Evolutionary conservation across 148 eudicot genomes (phyloP).

Genomic region (Arbutus unedo): DNA sequence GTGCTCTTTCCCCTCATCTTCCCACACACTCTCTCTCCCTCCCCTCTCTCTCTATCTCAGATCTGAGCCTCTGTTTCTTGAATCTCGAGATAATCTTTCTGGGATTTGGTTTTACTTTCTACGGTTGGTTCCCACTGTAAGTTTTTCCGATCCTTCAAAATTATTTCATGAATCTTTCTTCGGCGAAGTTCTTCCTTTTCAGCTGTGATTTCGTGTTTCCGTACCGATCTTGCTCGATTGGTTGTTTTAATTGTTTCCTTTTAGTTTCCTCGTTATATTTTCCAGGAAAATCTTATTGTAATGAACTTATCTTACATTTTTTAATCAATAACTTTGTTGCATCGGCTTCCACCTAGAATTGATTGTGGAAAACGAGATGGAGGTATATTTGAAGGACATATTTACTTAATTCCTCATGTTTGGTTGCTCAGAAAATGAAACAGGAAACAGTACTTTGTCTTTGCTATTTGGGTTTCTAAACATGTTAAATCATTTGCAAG

Average conservation of each 20-base stretch:
- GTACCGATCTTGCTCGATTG: neutral
- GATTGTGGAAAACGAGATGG: neutral
- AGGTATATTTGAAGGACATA: neutral
- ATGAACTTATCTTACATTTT: neutral
- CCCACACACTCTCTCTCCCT: neutral
- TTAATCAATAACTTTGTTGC: too few species aligned
- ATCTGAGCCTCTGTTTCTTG: neutral
- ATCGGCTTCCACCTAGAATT: neutral
- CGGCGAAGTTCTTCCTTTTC: neutral
- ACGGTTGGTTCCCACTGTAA: constrained; percentile 6
- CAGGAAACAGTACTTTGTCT: neutral
- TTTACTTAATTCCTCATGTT: neutral
- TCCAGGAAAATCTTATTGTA: neutral
- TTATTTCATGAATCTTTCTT: neutral
- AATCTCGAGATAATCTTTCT: neutral
- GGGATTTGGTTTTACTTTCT: neutral
- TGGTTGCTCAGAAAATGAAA: constrained; percentile 7
- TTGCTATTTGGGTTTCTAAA: neutral
- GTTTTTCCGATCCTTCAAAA: neutral
- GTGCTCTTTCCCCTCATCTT: constrained; percentile 7
- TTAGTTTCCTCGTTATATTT: neutral
- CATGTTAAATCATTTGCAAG: neutral
- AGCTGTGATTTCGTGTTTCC: neutral
- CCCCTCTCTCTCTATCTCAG: constrained; percentile 1
- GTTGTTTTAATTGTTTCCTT: neutral